A percentile compares a stretch with the other conserved stretches of the same genome.
Evolutionary conservation across 768 basidiomycete genomes (phyloP).

Genomic region (Kwoniella dejecticola): DNA sequence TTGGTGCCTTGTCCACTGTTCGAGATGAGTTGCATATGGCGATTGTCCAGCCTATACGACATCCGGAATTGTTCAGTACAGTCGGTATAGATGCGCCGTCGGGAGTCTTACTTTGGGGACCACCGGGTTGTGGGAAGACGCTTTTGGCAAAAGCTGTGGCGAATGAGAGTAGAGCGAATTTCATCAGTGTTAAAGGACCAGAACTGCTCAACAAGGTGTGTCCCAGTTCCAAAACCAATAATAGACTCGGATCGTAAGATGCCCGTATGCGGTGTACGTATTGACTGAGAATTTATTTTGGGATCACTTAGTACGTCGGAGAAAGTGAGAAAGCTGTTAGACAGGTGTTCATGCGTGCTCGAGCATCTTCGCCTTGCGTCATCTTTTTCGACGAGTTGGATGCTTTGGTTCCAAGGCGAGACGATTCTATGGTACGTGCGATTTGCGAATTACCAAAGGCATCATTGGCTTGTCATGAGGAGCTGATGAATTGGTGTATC

Average conservation of each 20-base stretch:
- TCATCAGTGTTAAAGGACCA: slow-evolving; percentile 97
- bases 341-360: slow-evolving; percentile 89
- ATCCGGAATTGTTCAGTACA: slow-evolving; percentile 82
- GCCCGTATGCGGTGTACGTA: no score
- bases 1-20: slow-evolving; percentile 84
- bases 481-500: background rate
- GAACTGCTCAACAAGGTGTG: slow-evolving; percentile 92
- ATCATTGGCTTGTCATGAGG: background rate
- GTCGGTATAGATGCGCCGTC: slow-evolving; percentile 90
- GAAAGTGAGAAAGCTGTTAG: slow-evolving; percentile 94
- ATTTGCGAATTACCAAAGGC: background rate
- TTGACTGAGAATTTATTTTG: no score
- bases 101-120: slow-evolving; percentile 97
- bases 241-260: no score
- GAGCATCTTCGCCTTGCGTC: slow-evolving; percentile 90
- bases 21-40: slow-evolving; percentile 96
- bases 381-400: slow-evolving; percentile 96
- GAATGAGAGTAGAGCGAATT: slow-evolving; percentile 91
- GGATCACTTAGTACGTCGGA: slow-evolving; percentile 87
- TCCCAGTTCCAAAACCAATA: no score
- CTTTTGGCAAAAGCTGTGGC: slow-evolving; percentile 97
- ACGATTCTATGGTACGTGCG: slow-evolving; percentile 75
- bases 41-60: slow-evolving; percentile 88
- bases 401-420: slow-evolving; percentile 83
- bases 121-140: slow-evolving; percentile 97